Percentiles rank a stretch among this genome's conserved stretches.
Conservation (phyloP, 192 early-diverging fungal genomes). For the Linnemannia schmuckeri region DNA sequence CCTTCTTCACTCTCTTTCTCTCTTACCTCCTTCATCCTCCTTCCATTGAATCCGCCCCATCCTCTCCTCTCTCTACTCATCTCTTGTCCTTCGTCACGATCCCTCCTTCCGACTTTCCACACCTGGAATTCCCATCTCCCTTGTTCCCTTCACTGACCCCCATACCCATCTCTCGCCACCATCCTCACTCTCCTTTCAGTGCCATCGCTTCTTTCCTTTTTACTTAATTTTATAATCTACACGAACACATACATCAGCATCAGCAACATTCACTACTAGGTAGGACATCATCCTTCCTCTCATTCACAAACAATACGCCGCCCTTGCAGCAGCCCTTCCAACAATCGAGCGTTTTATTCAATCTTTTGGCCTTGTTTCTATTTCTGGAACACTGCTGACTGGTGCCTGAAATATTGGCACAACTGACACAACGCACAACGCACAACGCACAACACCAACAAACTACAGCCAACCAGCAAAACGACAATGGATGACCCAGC, state of each 20-base stretch:
- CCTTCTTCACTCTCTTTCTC: neutral
- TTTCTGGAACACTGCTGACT: neutral
- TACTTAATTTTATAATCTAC: constrained; percentile 8
- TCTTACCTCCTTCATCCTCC: no score
- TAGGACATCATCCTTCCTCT: no score
- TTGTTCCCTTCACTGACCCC: no score
- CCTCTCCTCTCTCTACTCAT: neutral
- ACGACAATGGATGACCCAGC: no score
- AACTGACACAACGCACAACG: no score
- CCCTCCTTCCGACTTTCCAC: constrained; percentile 2
- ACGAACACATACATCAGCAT: no score
- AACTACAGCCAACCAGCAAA: no score
- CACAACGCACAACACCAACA: no score
- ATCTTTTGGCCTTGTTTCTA: neutral
- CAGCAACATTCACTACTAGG: no score
- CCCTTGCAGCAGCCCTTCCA: no score
- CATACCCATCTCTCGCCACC: no score
- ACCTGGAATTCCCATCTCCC: neutral
- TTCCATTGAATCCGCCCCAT: neutral
- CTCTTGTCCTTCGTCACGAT: neutral
- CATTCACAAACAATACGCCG: no score
- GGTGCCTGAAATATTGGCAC: neutral
- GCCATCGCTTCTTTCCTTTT: neutral
- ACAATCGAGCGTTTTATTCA: neutral
- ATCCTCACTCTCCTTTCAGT: neutral